Base-by-base conservation (phyloP, 148 eudicot species). In the Rhododendron griersonianum region DNA sequence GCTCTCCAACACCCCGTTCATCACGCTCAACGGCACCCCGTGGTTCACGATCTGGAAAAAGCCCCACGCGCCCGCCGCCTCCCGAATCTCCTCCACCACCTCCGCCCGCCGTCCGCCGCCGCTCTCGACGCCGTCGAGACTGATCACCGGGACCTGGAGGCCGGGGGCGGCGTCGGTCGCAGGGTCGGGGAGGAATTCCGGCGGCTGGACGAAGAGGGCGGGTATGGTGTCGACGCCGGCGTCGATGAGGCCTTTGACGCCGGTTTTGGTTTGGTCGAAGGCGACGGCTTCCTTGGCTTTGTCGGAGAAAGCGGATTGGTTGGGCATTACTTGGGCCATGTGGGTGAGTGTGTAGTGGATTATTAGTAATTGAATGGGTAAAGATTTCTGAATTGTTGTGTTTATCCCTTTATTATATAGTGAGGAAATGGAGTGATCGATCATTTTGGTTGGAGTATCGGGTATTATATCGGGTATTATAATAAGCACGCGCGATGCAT, bases 41-140 rank as follows among this genome's bases (percentile, higher is more conserved):
- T 90, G 91, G 59, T 90, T 88, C n/a, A 86, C 73, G 78, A 88
- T 78, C 48, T 84, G 89, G 73, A 90, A 90, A 80, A 86, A 45
- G 0, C 45, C 45, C 45, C 45, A 41, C 45, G 45, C 45, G 7
- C 45, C 45, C 45, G 45, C 45, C 45, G 45, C 90, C 90, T 85
- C 67, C 11, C 84, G 30, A 18, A 90, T 84, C 18, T 86, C 81
- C 5, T 59, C 15, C 1, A 88, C 84, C 28, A 88, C 86, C 18
- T 84, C 87, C 18, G 35, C 57, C 69, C 90, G 59, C 28, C 83
- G 41, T 15, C 77, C 78, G 7, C 75, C 63, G 3, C 7, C 45
- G 7, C 45, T 41, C 45, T 41, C 59, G 3, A 87, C 4, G 9
- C 88, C 88, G 1, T 35, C 16, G 44, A 87, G 59, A 16, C 84